Percentiles rank a stretch among this genome's conserved stretches.
Evolutionary conservation across 2,329 filamentous ascomycete species (phyloP).

Genomic region (Aspergillus melleus): DNA sequence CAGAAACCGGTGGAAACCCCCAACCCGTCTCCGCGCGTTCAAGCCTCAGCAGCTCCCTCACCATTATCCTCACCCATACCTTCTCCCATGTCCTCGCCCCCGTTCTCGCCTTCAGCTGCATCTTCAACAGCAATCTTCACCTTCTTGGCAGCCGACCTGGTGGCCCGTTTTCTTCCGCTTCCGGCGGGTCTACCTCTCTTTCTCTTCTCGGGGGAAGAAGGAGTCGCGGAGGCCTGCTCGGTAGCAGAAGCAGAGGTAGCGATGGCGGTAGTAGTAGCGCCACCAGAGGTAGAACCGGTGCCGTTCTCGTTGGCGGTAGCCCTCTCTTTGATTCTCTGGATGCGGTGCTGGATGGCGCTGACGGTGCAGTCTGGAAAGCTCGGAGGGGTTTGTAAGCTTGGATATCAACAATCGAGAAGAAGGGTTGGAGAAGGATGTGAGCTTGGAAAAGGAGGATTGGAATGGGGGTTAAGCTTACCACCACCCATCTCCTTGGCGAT

Average conservation of each 20-base stretch:
- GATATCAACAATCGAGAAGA: not conserved
- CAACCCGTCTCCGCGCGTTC: too few species aligned
- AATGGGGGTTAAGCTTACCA: conserved; percentile 11
- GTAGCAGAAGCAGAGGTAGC: not conserved
- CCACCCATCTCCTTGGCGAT: conserved; percentile 26
- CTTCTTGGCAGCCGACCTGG: not conserved
- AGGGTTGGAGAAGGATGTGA: too few species aligned
- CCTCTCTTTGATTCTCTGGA: conserved; percentile 21
- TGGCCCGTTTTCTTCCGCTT: not conserved
- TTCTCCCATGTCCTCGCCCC: too few species aligned
- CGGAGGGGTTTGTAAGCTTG: not conserved
- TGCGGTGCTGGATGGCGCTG: conserved; percentile 24
- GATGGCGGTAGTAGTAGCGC: not conserved
- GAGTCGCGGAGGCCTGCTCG: not conserved
- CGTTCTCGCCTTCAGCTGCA: not conserved
- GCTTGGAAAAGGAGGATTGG: not conserved
- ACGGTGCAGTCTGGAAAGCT: conserved; percentile 20
- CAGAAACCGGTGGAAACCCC: too few species aligned
- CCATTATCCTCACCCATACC: not conserved
- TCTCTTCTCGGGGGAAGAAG: conserved; percentile 4
- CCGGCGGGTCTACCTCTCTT: conserved; percentile 5
- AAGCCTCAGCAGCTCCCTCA: not conserved
- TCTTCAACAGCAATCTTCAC: not conserved
- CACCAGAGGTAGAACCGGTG: not conserved
- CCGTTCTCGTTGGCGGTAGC: not conserved